Percentiles rank a stretch among this genome's conserved stretches.
Conservation (phyloP, 148 eudicot species). For the Suaeda aralocaspica region DNA sequence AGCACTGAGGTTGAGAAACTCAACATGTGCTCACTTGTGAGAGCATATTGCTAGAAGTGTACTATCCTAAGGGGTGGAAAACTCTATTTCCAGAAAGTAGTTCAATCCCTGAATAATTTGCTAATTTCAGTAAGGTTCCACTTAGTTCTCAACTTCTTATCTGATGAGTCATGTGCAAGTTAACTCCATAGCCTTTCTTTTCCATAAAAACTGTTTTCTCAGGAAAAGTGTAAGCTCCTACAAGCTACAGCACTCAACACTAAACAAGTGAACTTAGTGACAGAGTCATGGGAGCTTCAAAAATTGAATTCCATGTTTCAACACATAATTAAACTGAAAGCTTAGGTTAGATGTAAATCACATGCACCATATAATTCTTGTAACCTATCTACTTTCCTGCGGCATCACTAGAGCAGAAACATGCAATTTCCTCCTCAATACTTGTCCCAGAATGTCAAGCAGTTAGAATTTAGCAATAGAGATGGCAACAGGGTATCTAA, state of each 20-base stretch:
- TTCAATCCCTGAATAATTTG: background rate
- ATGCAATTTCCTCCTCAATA: background rate
- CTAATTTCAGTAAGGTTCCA: background rate
- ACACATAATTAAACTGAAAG: background rate
- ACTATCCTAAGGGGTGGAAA: background rate
- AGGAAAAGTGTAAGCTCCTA: background rate
- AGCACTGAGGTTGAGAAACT: no score
- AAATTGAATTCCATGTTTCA: background rate
- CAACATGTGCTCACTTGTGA: no score
- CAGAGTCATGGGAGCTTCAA: background rate
- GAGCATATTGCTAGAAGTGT: background rate
- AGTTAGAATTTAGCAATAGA: background rate
- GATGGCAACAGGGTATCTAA: background rate
- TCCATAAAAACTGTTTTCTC: background rate
- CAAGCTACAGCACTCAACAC: background rate
- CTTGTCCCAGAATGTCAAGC: background rate
- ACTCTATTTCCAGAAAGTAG: no score
- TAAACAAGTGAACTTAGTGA: background rate
- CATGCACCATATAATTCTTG: background rate
- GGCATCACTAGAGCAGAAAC: no score
- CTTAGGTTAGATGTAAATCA: background rate
- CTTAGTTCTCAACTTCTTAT: background rate
- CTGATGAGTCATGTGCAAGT: background rate
- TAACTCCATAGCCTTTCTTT: background rate
- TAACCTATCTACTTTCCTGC: background rate